Base-by-base conservation (phyloP, 495 filamentous ascomycete genomes). In the Hapsidospora chrysogenum region DNA sequence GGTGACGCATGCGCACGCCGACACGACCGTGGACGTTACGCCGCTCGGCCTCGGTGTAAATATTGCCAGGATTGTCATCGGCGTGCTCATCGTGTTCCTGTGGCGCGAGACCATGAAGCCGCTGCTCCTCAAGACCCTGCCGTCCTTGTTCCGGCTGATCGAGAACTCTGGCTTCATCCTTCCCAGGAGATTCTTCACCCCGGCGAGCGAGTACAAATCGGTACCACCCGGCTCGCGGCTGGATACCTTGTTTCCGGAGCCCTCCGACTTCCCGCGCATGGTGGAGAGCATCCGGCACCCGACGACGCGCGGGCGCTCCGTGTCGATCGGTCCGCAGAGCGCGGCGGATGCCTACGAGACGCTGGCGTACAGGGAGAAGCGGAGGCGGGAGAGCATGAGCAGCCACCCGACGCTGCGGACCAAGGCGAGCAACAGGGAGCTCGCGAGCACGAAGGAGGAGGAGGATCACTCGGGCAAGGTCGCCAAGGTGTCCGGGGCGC, bases 301-400 rank as follows among this genome's bases (percentile, higher is more conserved):
- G 0, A 58, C 38, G 20, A 64, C 79, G 14, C 67, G 73, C 39
- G 70, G 71, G 37, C 70, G 89, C n/a, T 74, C 82, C 25, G 73
- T 95, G 16, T 93, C 85, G 16, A 68, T 97, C 21, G 89, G 89
- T 0, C 89, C 89, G 4, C 89, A 96, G 56, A 94, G 85, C 17
- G 83, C 80, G 38, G 89, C 89, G 2, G 89, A 97, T 53, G 89
- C 86, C 5, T 94, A 94, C 49, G 89, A 97, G 58, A 85, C 83
- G 13, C 59, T 96, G 15, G 89, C 89, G n/a, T 93, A 87, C 46
- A 72, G 86, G 2, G 82, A 92, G 50, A 74, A 83, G 45, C 70
- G 70, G 42, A 64, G 85, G 43, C 63, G 81, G 27, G 81, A 93
- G 50, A 93, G 80, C 44, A 58, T 76, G n/a, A 42, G 43, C 13